Evolutionary conservation across 108 stramenopile species (phyloP), one percentile per base, ranked within the genome.

Genomic region (Cyclotella atomus): DNA sequence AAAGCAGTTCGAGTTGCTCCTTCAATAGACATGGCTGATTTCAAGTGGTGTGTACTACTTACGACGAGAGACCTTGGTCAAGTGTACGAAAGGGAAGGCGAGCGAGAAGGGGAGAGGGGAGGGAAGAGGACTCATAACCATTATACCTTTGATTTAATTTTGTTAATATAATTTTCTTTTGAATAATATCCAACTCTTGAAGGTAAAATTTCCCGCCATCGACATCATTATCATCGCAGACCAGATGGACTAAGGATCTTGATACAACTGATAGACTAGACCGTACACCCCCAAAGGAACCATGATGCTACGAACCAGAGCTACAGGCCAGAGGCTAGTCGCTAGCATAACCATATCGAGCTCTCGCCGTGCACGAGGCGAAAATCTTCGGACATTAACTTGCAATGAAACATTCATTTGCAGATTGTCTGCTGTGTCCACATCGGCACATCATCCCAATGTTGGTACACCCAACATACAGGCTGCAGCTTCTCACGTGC

Each of bases 1-100:
- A 89, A 93, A 34, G 88, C 86, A 8, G 60, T 60, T 36, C 87
- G 79, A 4, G 68, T 70, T 19, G 25, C 53, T 62, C 90, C 90
- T 54, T 59, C 20, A 21, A 89, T 61, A 3, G 71, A 65, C 65
- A 65, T 72, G n/a, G n/a, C n/a, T n/a, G n/a, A n/a, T n/a, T n/a
- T n/a, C n/a, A n/a, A n/a, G n/a, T n/a, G n/a, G n/a, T n/a, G n/a
- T n/a, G n/a, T n/a, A n/a, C n/a, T n/a, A n/a, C n/a, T n/a, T n/a
- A n/a, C n/a, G n/a, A n/a, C n/a, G n/a, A n/a, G n/a, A n/a, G n/a
- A n/a, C n/a, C n/a, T n/a, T n/a, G n/a, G n/a, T n/a, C n/a, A n/a
- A n/a, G n/a, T n/a, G n/a, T n/a, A n/a, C n/a, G n/a, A n/a, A n/a
- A n/a, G n/a, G n/a, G n/a, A n/a, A n/a, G n/a, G n/a, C n/a, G n/a